Evolutionary conservation across 164 flowering plant species (phyloP).

Genomic region (Saururus chinensis): DNA sequence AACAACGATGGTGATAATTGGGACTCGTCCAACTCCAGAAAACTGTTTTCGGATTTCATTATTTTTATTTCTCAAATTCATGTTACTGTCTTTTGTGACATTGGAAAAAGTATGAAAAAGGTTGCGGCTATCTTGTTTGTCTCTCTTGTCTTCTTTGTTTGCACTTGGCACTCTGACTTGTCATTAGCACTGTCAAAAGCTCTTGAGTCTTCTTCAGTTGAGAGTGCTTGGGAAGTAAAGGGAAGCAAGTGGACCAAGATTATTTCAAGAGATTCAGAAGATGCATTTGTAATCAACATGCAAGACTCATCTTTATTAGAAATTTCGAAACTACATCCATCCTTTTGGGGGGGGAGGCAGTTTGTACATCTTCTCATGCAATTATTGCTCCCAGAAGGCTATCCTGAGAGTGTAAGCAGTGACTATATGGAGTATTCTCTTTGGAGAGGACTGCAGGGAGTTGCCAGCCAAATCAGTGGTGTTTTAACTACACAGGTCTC

Average conservation of each 20-base stretch:
- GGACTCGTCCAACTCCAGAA: slow-evolving; percentile 1
- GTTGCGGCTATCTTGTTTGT: background rate
- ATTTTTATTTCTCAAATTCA: slow-evolving; percentile 4
- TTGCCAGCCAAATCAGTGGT: slow-evolving; percentile 87
- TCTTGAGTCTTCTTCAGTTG: background rate
- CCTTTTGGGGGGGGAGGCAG: slow-evolving; percentile 1
- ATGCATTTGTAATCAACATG: slow-evolving; percentile 32
- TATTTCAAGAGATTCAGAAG: slow-evolving; percentile 31
- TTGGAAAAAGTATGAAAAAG: no score
- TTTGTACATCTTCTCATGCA: slow-evolving; percentile 5
- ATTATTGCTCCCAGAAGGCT: slow-evolving; percentile 84
- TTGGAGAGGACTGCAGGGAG: slow-evolving; percentile 94
- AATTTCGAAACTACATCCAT: background rate
- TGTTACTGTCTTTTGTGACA: background rate
- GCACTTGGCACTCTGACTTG: slow-evolving; percentile 14
- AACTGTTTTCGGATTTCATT: background rate
- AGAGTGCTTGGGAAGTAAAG: slow-evolving; percentile 56
- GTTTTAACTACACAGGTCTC: slow-evolving; percentile 89
- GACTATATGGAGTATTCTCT: slow-evolving; percentile 92
- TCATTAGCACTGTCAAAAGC: slow-evolving; percentile 29
- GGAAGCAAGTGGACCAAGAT: slow-evolving; percentile 56
- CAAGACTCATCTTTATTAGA: slow-evolving; percentile 1
- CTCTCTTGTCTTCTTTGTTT: slow-evolving; percentile 11
- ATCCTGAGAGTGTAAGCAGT: slow-evolving; percentile 67
- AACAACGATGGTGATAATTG: slow-evolving; percentile 3